Percentiles rank a stretch among this genome's conserved stretches.
Conservation (phyloP, 1,284 basidiomycete genomes). For the Rhodotorula sp. region DNA sequence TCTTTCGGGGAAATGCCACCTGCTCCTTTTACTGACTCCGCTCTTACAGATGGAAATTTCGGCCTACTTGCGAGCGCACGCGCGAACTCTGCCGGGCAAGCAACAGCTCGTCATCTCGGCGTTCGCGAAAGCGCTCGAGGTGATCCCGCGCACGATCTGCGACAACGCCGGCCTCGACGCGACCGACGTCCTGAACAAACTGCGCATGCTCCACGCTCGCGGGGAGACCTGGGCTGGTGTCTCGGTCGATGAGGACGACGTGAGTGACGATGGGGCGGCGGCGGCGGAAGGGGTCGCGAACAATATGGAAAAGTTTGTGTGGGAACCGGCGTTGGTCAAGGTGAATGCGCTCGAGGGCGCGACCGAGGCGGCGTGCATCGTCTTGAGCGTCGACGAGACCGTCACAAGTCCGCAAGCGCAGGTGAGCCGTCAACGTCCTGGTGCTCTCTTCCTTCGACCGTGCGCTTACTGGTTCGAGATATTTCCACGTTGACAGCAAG, state of each 20-base stretch:
- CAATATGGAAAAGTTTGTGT: constrained; percentile 94
- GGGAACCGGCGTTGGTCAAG: constrained; percentile 96
- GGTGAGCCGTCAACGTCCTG: too few species aligned
- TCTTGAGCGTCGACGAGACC: constrained; percentile 92
- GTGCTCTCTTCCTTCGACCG: too few species aligned
- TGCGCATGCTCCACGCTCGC: constrained; percentile 92
- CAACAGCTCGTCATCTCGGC: constrained; percentile 92
- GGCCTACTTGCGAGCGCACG: constrained; percentile 83
- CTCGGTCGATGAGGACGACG: constrained; percentile 83
- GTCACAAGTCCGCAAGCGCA: constrained; percentile 51
- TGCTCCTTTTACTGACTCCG: not conserved
- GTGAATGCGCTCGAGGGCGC: constrained; percentile 92
- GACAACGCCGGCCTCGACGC: constrained; percentile 98
- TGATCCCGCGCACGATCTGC: constrained; percentile 96
- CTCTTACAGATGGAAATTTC: constrained; percentile 84
- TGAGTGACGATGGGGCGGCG: constrained; percentile 53
- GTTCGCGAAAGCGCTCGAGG: constrained; percentile 94
- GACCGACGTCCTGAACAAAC: constrained; percentile 94
- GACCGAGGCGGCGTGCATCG: constrained; percentile 91
- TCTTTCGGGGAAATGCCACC: not conserved
- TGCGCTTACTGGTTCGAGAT: too few species aligned
- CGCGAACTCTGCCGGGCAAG: constrained; percentile 92
- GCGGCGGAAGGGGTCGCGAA: constrained; percentile 68
- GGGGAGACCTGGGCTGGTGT: constrained; percentile 88
- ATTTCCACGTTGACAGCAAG: not conserved